These are phyloP conservation scores for Pseudonectria foliicola DNA, from an alignment of 2,329 filamentous ascomycete species.

Conservation along the genomic window DNA sequence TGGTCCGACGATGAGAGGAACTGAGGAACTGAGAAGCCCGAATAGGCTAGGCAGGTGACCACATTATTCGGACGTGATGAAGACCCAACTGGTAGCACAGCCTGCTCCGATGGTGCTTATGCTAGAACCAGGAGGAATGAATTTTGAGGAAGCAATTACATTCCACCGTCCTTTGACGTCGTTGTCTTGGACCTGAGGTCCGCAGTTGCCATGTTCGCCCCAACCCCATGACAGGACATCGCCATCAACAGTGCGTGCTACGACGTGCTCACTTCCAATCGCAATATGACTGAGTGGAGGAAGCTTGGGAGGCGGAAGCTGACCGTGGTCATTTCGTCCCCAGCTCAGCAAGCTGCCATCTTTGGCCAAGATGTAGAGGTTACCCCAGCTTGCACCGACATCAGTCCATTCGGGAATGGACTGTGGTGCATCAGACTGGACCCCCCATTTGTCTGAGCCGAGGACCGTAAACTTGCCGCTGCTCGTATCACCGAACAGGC, in stretches of 20 bases:
- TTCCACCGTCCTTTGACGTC: conserved; percentile 66
- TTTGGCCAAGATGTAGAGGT: conserved; percentile 61
- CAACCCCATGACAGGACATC: conserved; percentile 85
- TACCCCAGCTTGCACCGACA: conserved; percentile 75
- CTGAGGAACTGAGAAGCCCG: conserved; percentile 1
- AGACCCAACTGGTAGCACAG: conserved; percentile 81
- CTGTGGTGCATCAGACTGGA: conserved; percentile 51
- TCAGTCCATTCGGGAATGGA: conserved; percentile 54
- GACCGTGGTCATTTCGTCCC: conserved; percentile 81
- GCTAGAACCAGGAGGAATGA: conserved; percentile 41
- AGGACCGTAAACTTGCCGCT: conserved; percentile 59
- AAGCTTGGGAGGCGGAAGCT: conserved; percentile 59
- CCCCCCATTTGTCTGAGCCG: conserved; percentile 67
- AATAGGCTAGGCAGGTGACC: conserved; percentile 5
- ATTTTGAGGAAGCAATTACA: conserved; percentile 52
- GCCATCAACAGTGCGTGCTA: conserved; percentile 59
- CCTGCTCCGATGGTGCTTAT: conserved; percentile 68
- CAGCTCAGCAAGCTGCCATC: conserved; percentile 60
- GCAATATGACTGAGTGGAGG: conserved; percentile 58
- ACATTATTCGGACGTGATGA: conserved; percentile 19
- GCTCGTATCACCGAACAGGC: conserved; percentile 50
- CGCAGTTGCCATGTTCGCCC: conserved; percentile 97
- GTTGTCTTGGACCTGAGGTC: conserved; percentile 54
- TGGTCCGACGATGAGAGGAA: conserved; percentile 1
- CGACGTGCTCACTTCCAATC: conserved; percentile 82